Evolutionary conservation across 768 basidiomycete species (phyloP), one percentile per base, ranked within the genome.

Genomic region (Rhodotorula taiwanensis): DNA sequence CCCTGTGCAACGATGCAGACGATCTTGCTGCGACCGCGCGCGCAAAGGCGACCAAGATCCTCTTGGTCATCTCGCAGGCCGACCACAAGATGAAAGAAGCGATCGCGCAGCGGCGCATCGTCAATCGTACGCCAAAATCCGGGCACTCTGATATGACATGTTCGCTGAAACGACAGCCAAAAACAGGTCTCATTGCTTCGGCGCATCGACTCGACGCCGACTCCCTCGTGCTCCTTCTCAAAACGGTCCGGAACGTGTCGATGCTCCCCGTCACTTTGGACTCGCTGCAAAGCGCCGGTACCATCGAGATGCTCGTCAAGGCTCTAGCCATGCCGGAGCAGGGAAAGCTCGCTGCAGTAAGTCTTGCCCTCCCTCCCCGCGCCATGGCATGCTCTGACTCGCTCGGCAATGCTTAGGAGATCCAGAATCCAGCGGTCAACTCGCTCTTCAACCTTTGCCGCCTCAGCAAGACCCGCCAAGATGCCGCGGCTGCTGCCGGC

Each of bases 401-500:
- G 28, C 2, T 21, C 47, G 53, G 34, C 23, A 11, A 11, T 11
- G 20, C 45, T 42, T 73, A 97, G 90, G 94, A 99, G 82, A 88
- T 97, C 76, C 86, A 89, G 53, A 98, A 97, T 67, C 91, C 97
- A 71, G 84, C 95, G 63, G 92, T 98, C 81, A 93, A 95, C 76
- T 91, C 92, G 4, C 90, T 93, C 72, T 98, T 89, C 79, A 94
- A 94, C 70, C 85, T 99, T 23, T 97, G 93, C 74, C 84, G 93
- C 10, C 79, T 99, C 63, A 93, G 93, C 77, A 95, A 95, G 76
- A 83, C 84, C 4, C 81, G 95, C 54, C 94, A 98, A 75, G 95
- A 97, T 76, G 95, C 98, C 75, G 92, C 95, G 18, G 94, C 93
- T 3, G 87, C 92, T 73, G 90, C 90, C 13, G 94, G 93, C 16